phyloP scores from a whole-genome alignment of 2,329 filamentous ascomycete genomes.

The Colletotrichum abscissum region DNA sequence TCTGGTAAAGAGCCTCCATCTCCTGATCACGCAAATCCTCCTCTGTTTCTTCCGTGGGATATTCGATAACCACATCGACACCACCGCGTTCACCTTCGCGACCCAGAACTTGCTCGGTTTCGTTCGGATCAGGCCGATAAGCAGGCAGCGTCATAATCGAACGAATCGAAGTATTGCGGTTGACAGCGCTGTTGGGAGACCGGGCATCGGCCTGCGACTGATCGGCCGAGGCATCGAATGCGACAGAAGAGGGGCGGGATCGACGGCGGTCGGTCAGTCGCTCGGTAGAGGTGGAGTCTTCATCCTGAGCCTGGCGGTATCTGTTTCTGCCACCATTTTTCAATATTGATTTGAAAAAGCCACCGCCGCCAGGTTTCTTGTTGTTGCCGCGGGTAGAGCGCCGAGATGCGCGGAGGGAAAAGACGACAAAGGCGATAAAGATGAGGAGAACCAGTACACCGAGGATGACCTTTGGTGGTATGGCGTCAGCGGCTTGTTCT shows the following conservation, averaged over 20 bases:
- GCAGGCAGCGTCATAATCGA: constrained; percentile 95
- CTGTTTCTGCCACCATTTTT: constrained; percentile 14
- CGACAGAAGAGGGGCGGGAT: constrained; percentile 23
- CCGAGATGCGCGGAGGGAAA: constrained; percentile 40
- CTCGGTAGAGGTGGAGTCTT: constrained; percentile 40
- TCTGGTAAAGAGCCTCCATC: constrained; percentile 94
- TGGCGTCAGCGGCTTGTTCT: constrained; percentile 10
- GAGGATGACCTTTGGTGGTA: constrained; percentile 39
- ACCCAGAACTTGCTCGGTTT: constrained; percentile 84
- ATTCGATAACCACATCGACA: constrained; percentile 90
- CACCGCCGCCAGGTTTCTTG: background rate
- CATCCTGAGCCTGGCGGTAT: constrained; percentile 46
- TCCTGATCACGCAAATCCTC: constrained; percentile 84
- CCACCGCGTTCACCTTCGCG: constrained; percentile 92
- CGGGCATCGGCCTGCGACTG: constrained; percentile 36
- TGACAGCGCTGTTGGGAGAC: constrained; percentile 61
- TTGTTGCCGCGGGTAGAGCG: constrained; percentile 47
- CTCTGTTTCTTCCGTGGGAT: constrained; percentile 83
- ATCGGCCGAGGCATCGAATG: constrained; percentile 35
- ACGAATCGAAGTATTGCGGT: constrained; percentile 86
- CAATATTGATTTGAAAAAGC: constrained; percentile 31
- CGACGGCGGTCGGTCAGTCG: constrained; percentile 10
- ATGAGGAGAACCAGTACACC: constrained; percentile 40
- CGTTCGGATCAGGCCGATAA: constrained; percentile 79
- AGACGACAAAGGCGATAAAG: constrained; percentile 37